phyloP scores from a whole-genome alignment of 164 flowering plant genomes.

The Paratinospora sagittata region DNA sequence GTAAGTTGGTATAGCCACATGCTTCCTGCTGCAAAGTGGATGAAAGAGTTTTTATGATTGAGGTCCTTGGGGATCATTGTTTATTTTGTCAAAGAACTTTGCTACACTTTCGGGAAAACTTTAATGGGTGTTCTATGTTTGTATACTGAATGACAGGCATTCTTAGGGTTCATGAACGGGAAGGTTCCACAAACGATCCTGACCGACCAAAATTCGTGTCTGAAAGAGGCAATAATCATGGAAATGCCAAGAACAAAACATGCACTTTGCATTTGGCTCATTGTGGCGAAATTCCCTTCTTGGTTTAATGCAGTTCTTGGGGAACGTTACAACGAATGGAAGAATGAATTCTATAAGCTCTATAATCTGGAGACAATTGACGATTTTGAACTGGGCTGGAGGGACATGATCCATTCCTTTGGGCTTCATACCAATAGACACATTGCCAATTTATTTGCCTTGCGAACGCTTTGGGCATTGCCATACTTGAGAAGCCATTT shows the following conservation, averaged over 20 bases:
- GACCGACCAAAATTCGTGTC: slow-evolving; percentile 83
- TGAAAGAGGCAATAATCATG: slow-evolving; percentile 74
- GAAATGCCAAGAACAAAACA: slow-evolving; percentile 82
- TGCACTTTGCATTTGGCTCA: slow-evolving; percentile 91
- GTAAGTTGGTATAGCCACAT: background rate
- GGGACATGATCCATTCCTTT: slow-evolving; percentile 68
- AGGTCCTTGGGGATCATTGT: no score
- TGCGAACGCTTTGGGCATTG: slow-evolving; percentile 71
- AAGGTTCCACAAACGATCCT: slow-evolving; percentile 84
- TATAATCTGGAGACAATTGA: slow-evolving; percentile 73
- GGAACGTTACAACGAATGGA: slow-evolving; percentile 92
- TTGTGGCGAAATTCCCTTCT: slow-evolving; percentile 90
- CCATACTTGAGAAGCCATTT: slow-evolving; percentile 85
- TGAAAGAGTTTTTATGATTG: background rate
- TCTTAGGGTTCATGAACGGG: slow-evolving; percentile 80
- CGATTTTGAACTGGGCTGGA: slow-evolving; percentile 86
- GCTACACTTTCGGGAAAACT: background rate
- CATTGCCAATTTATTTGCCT: slow-evolving; percentile 54
- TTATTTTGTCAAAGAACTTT: background rate
- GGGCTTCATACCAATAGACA: slow-evolving; percentile 81
- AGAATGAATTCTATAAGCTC: slow-evolving; percentile 70
- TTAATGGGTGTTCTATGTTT: slow-evolving; percentile 11
- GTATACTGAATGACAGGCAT: slow-evolving; percentile 40
- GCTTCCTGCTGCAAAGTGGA: background rate
- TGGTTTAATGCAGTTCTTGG: slow-evolving; percentile 93